Evolutionary conservation across 257 asterid species (phyloP).

Genomic region (Eustoma russellianum): DNA sequence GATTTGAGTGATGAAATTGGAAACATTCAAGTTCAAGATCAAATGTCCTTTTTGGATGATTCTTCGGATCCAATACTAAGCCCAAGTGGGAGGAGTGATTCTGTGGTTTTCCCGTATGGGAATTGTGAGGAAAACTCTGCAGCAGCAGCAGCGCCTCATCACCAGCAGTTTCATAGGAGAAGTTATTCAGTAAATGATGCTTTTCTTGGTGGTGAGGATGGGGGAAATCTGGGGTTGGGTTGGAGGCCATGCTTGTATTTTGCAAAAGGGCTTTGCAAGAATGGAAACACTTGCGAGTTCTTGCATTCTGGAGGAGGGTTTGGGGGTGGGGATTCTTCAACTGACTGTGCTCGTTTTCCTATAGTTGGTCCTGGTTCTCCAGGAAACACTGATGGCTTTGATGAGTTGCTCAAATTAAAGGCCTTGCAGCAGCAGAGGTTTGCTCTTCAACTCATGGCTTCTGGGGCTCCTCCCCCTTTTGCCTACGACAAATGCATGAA

Average conservation of each 20-base stretch:
- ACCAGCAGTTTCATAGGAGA: constrained; percentile 39
- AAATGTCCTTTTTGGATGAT: constrained; percentile 50
- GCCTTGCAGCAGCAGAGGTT: constrained; percentile 64
- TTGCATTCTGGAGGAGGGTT: constrained; percentile 30
- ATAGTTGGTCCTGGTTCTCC: constrained; percentile 51
- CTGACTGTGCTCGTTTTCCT: constrained; percentile 9
- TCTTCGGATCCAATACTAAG: constrained; percentile 59
- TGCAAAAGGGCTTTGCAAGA: constrained; percentile 68
- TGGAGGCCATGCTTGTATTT: constrained; percentile 77
- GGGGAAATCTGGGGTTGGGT: constrained; percentile 27
- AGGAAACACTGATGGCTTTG: constrained; percentile 37
- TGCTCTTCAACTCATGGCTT: constrained; percentile 40
- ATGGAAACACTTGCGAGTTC: constrained; percentile 58
- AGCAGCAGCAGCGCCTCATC: no score
- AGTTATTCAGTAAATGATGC: constrained; percentile 79
- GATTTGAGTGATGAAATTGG: constrained; percentile 26
- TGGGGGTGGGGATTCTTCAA: constrained; percentile 12
- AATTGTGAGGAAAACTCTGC: constrained; percentile 26
- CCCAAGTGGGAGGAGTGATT: constrained; percentile 80
- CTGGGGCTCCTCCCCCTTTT: constrained; percentile 49
- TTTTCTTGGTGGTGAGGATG: constrained; percentile 28
- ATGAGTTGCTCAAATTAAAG: constrained; percentile 60
- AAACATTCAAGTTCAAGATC: constrained; percentile 30
- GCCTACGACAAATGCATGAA: constrained; percentile 47
- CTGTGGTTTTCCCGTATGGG: constrained; percentile 47